Conservation (phyloP, 2,329 filamentous ascomycete genomes). For the Chalara sp. region DNA sequence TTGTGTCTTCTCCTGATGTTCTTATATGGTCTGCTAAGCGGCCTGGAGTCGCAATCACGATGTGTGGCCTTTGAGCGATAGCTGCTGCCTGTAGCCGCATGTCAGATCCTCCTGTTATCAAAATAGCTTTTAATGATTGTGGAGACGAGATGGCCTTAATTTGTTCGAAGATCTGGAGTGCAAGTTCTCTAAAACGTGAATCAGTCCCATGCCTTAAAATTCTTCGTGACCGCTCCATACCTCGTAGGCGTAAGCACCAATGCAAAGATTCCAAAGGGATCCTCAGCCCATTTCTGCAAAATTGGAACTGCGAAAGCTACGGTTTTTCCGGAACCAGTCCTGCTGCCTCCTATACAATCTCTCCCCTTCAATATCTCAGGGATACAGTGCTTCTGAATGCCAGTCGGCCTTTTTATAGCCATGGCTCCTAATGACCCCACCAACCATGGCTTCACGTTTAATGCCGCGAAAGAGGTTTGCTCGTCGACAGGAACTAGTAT, state of each 20-base stretch:
- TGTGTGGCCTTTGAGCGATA: conserved; percentile 73
- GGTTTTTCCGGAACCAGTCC: conserved; percentile 96
- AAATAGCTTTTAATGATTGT: conserved; percentile 76
- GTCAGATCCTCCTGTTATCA: conserved; percentile 90
- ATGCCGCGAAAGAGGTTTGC: conserved; percentile 61
- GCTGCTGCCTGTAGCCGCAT: conserved; percentile 88
- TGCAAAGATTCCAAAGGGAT: conserved; percentile 86
- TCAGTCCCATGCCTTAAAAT: conserved; percentile 9
- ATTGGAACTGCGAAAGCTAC: conserved; percentile 94
- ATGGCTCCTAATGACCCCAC: conserved; percentile 68
- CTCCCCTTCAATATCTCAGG: conserved; percentile 85
- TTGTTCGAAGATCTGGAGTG: conserved; percentile 93
- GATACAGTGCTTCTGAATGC: conserved; percentile 89
- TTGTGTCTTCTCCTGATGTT: conserved; percentile 85
- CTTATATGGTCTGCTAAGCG: conserved; percentile 89
- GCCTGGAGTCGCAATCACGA: conserved; percentile 92
- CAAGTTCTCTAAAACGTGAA: conserved; percentile 61
- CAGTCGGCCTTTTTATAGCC: conserved; percentile 83
- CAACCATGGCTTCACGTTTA: conserved; percentile 80
- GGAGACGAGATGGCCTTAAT: conserved; percentile 87
- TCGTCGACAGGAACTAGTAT: conserved; percentile 38
- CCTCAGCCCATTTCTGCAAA: conserved; percentile 85
- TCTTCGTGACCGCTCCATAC: conserved; percentile 30
- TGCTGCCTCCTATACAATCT: conserved; percentile 90
- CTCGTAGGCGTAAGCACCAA: conserved; percentile 84